Base-by-base conservation (phyloP, 2,329 filamentous ascomycete species). In the Ilyonectria robusta region DNA sequence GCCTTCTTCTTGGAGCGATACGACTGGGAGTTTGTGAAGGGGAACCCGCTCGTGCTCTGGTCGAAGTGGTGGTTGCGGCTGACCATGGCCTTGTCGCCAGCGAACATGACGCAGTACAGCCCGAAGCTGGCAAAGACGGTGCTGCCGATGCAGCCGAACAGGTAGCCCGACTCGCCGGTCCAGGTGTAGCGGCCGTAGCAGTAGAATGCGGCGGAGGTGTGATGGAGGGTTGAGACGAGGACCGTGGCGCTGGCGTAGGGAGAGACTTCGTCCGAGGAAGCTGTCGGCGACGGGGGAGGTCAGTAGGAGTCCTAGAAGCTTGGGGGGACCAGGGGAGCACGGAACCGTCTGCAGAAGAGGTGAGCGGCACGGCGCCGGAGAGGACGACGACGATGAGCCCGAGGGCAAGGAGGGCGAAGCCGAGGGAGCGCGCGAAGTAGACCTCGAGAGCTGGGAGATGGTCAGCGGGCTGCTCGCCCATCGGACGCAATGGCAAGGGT, bases 341-440 rank as follows among this genome's bases (percentile, higher is more conserved):
- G n/a, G 67, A 78, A 85, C 83, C 72, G 5, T 84, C 80, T n/a
- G 77, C 75, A 26, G 78, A 78, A n/a, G 87, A 86, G 1, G 85
- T 86, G 13, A 94, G 80, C 1, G 93, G 93, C 6, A 95, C 84
- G 2, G 87, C 86, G 53, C 93, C 93, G 0, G 92, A 92, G 33
- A 95, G 85, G 40, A 93, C 84, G 42, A 94, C 81, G n/a, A 87
- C 86, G 13, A 92, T 80, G 7, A 90, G 76, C 35, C 89, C 90
- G 31, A 95, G 81, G 10, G 89, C 83, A 23, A 94, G 82, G 50
- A 94, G 86, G 33, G 89, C 83, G 63, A 95, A 83, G 69, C 92
- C 93, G 1, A 94, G 86, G 31, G 87, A 89, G 47, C 93, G 91
- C 58, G 89, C 89, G 78, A 95, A 91, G 85, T 95, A 95, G 62